Conservation (phyloP, 2,329 filamentous ascomycete species). For the Ophiocordyceps robertsii region DNA sequence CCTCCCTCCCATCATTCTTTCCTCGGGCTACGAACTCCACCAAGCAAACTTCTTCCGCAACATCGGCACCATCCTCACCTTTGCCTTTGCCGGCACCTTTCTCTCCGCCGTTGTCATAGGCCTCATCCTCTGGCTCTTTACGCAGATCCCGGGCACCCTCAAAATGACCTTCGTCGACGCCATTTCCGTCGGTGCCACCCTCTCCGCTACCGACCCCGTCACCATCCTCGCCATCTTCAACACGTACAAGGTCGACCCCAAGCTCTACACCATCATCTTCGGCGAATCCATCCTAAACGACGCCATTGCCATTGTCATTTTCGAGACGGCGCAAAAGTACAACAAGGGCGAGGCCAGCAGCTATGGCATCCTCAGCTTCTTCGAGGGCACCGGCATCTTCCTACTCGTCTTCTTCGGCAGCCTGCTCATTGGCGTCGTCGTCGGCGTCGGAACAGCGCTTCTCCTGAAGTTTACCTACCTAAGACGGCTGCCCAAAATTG, state of each 20-base stretch:
- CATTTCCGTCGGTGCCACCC: slow-evolving; percentile 87
- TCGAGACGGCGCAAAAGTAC: slow-evolving; percentile 93
- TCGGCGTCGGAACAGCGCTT: slow-evolving; percentile 78
- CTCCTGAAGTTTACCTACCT: slow-evolving; percentile 92
- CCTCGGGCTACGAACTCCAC: slow-evolving; percentile 92
- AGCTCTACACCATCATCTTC: slow-evolving; percentile 97
- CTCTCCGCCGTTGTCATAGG: slow-evolving; percentile 94
- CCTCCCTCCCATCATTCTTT: slow-evolving; percentile 94
- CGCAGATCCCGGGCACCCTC: slow-evolving; percentile 69
- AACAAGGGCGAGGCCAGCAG: slow-evolving; percentile 59
- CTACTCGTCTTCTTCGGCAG: slow-evolving; percentile 93
- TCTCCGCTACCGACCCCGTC: slow-evolving; percentile 93
- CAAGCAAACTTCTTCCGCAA: slow-evolving; percentile 99
- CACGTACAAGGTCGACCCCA: slow-evolving; percentile 97
- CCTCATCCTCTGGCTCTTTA: slow-evolving; percentile 78
- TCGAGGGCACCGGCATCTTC: slow-evolving; percentile 90
- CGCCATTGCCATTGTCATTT: slow-evolving; percentile 95
- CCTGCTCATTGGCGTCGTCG: slow-evolving; percentile 72
- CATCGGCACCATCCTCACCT: slow-evolving; percentile 92
- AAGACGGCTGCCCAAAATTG: slow-evolving; percentile 84
- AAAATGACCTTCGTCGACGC: slow-evolving; percentile 88
- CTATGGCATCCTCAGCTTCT: slow-evolving; percentile 67
- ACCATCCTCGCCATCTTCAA: slow-evolving; percentile 99
- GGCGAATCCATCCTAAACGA: slow-evolving; percentile 97
- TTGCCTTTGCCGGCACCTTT: slow-evolving; percentile 94